Conservation (phyloP, 2,329 filamentous ascomycete species). For the Trichoderma gracile region DNA sequence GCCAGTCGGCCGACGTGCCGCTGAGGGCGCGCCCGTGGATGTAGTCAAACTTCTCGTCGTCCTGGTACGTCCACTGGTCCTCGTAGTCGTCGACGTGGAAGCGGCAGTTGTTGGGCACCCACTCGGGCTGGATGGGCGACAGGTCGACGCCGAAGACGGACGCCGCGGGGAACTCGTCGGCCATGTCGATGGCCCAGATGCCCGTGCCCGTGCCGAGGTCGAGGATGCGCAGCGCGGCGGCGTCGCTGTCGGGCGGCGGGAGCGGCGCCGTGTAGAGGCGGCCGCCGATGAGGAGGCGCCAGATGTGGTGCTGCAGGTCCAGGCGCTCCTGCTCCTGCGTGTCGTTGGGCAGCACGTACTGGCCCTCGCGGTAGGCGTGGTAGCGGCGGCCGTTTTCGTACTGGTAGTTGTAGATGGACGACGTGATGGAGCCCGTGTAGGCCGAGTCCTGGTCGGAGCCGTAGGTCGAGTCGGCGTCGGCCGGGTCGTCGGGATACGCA, state of each 20-base stretch:
- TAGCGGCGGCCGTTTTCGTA: slow-evolving; percentile 53
- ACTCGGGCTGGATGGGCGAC: slow-evolving; percentile 58
- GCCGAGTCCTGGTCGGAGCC: slow-evolving; percentile 36
- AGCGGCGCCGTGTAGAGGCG: slow-evolving; percentile 50
- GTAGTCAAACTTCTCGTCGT: slow-evolving; percentile 43
- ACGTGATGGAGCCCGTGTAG: slow-evolving; percentile 42
- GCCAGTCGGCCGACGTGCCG: slow-evolving; percentile 39
- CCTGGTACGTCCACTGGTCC: slow-evolving; percentile 45
- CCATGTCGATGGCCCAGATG: slow-evolving; percentile 61
- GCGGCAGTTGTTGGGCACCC: slow-evolving; percentile 61
- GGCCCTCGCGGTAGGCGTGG: slow-evolving; percentile 49
- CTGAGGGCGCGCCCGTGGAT: slow-evolving; percentile 40
- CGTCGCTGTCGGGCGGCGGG: slow-evolving; percentile 25
- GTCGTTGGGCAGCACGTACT: slow-evolving; percentile 52
- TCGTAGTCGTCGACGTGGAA: slow-evolving; percentile 68
- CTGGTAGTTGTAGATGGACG: slow-evolving; percentile 47
- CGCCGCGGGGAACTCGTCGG: slow-evolving; percentile 45
- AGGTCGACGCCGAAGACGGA: slow-evolving; percentile 54
- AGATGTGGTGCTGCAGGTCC: slow-evolving; percentile 57
- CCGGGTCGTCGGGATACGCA: slow-evolving; percentile 28
- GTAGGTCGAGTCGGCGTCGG: slow-evolving; percentile 40
- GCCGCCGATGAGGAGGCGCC: slow-evolving; percentile 48
- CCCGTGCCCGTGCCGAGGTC: slow-evolving; percentile 64
- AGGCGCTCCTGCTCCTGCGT: slow-evolving; percentile 56
- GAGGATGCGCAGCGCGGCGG: slow-evolving; percentile 45